Evolutionary conservation across 257 asterid species (phyloP).

Genomic region (Jacaranda copaia): DNA sequence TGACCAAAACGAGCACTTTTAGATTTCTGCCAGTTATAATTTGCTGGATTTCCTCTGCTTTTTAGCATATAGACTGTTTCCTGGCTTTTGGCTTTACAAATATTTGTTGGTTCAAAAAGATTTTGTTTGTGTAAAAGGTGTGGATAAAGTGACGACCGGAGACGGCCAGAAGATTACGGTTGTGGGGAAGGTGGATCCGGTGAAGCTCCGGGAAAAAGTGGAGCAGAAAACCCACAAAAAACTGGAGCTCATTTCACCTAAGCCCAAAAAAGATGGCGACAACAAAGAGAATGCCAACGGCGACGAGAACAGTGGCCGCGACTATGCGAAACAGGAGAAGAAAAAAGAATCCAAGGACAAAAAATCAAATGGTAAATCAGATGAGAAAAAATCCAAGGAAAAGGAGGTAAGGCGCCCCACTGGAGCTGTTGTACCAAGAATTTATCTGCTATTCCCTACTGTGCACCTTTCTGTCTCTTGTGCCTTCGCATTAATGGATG

Average conservation of each 20-base stretch:
- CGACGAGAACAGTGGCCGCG: conserved; percentile 43
- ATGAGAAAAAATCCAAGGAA: conserved; percentile 55
- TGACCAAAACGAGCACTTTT: background rate
- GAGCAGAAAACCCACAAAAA: conserved; percentile 64
- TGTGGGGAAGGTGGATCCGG: conserved; percentile 70
- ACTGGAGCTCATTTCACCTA: conserved; percentile 74
- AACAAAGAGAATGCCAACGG: conserved; percentile 40
- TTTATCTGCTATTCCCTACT: background rate
- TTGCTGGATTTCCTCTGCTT: background rate
- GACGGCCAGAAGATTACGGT: conserved; percentile 68
- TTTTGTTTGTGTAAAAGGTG: conserved; percentile 47
- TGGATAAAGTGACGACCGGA: conserved; percentile 51
- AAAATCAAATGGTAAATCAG: conserved; percentile 47
- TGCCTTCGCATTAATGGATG: conserved; percentile 17
- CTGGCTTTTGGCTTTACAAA: background rate
- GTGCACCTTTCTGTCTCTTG: conserved; percentile 18
- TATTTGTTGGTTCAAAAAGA: background rate
- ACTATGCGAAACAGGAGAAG: conserved; percentile 31
- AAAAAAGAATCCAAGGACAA: conserved; percentile 43
- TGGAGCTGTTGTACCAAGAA: background rate
- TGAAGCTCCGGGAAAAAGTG: conserved; percentile 62
- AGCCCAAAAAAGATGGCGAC: conserved; percentile 55
- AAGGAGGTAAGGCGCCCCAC: conserved; percentile 41
- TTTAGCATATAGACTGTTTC: background rate
- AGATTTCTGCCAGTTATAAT: background rate